These are phyloP conservation scores for Myxozyma kluyveri DNA, from an alignment of 805 yeast species.

Conservation along the genomic window DNA sequence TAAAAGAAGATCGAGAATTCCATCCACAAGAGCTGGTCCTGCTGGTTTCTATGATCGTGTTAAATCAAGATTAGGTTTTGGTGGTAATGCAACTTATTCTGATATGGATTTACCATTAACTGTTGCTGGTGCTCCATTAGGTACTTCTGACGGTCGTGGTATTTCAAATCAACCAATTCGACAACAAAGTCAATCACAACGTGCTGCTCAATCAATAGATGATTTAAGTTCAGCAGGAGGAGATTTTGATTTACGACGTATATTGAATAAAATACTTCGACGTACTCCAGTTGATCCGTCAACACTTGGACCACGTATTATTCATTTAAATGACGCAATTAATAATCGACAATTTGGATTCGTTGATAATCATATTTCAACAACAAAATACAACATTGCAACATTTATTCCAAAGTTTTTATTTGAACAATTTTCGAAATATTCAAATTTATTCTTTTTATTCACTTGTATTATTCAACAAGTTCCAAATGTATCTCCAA, in stretches of 20 bases:
- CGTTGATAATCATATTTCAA: conserved; percentile 81
- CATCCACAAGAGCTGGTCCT: conserved; percentile 8
- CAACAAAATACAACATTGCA: conserved; percentile 90
- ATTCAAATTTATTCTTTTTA: conserved; percentile 89
- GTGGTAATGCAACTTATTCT: conserved; percentile 7
- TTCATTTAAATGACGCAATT: conserved; percentile 61
- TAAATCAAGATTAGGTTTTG: conserved; percentile 21
- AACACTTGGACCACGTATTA: conserved; percentile 56
- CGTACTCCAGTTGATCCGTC: conserved; percentile 33
- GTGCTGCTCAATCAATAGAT: neutral
- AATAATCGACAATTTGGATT: conserved; percentile 57
- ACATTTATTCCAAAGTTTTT: conserved; percentile 93
- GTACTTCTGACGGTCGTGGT: conserved; percentile 7
- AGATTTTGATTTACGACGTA: conserved; percentile 15
- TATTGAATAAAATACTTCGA: conserved; percentile 31
- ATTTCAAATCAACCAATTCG: neutral
- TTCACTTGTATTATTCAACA: conserved; percentile 94
- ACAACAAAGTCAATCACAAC: neutral
- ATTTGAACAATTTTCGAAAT: conserved; percentile 95
- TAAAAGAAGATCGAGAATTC: conserved; percentile 1
- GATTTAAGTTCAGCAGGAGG: neutral
- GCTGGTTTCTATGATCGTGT: conserved; percentile 19
- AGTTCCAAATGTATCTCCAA: conserved; percentile 94
- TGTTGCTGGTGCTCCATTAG: conserved; percentile 15
- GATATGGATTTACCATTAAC: conserved; percentile 28